Evolutionary conservation across 805 yeast genomes (phyloP).

Genomic region (Candida boleticola): DNA sequence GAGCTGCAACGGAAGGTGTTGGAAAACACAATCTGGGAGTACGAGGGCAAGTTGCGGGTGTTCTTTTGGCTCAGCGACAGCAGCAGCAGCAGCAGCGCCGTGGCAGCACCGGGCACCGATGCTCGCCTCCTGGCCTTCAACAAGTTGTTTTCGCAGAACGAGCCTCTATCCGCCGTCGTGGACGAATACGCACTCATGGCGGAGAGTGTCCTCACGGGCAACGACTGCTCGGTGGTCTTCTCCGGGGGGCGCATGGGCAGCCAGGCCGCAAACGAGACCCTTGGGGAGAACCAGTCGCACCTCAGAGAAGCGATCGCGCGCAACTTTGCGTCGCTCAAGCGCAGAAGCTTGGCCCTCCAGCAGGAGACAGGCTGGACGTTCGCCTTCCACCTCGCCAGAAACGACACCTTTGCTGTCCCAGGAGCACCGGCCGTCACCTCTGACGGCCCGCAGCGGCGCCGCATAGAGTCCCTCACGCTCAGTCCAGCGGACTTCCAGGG

Average conservation of each 20-base stretch:
- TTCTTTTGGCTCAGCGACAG: too few species aligned
- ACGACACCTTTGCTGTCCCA: not conserved
- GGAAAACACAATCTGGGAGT: conserved; percentile 48
- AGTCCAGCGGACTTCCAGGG: not conserved
- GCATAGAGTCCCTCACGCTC: not conserved
- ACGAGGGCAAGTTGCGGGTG: conserved; percentile 24
- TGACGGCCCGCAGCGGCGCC: too few species aligned
- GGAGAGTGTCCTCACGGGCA: conserved; percentile 15
- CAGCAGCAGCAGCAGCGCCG: too few species aligned
- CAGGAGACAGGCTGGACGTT: not conserved
- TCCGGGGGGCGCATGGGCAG: not conserved
- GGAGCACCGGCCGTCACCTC: too few species aligned
- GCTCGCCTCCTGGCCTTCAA: conserved; percentile 10
- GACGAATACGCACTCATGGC: conserved; percentile 18
- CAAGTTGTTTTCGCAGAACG: conserved; percentile 13
- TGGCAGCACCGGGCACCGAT: not conserved
- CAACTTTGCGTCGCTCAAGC: not conserved
- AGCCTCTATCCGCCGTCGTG: conserved; percentile 10
- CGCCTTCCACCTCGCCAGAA: not conserved
- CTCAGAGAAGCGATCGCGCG: not conserved
- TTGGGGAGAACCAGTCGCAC: too few species aligned
- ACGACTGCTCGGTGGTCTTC: conserved; percentile 16
- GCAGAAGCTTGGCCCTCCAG: not conserved
- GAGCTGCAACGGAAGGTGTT: conserved; percentile 38
- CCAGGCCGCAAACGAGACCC: too few species aligned